Evolutionary conservation across 768 basidiomycete genomes (phyloP).

Genomic region (Cystobasidium tubakii): DNA sequence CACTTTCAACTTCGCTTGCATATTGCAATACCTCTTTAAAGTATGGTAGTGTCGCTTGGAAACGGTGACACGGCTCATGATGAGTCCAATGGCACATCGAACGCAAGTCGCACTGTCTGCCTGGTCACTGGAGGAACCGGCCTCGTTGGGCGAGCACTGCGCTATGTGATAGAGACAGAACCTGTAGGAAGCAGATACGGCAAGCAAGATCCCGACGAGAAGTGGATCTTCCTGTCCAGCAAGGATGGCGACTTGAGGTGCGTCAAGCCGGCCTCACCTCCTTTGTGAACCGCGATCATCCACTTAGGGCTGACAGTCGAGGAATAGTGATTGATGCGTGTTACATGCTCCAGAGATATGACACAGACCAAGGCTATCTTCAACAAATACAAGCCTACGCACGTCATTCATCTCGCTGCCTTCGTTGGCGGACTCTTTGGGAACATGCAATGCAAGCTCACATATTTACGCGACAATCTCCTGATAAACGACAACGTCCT

Average conservation of each 20-base stretch:
- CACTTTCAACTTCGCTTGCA: neutral
- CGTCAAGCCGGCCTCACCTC: conserved; percentile 33
- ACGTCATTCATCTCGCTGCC: conserved; percentile 94
- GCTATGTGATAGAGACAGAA: conserved; percentile 70
- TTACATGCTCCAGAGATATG: conserved; percentile 56
- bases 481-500: conserved; percentile 94
- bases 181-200: conserved; percentile 73
- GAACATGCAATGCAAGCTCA: conserved; percentile 93
- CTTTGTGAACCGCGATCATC: neutral
- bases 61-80: neutral
- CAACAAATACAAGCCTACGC: conserved; percentile 85
- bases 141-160: conserved; percentile 77
- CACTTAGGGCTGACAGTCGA: conserved; percentile 2
- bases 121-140: conserved; percentile 81
- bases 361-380: conserved; percentile 67
- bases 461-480: conserved; percentile 88
- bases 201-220: conserved; percentile 62
- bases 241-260: conserved; percentile 81
- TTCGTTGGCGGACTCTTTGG: conserved; percentile 90
- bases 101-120: neutral
- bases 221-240: conserved; percentile 75
- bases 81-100: neutral
- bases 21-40: neutral
- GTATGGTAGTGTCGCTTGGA: neutral
- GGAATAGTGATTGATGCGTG: neutral